These are phyloP conservation scores for Plenodomus lindquistii DNA, from an alignment of 2,329 filamentous ascomycete genomes.

Conservation along the genomic window DNA sequence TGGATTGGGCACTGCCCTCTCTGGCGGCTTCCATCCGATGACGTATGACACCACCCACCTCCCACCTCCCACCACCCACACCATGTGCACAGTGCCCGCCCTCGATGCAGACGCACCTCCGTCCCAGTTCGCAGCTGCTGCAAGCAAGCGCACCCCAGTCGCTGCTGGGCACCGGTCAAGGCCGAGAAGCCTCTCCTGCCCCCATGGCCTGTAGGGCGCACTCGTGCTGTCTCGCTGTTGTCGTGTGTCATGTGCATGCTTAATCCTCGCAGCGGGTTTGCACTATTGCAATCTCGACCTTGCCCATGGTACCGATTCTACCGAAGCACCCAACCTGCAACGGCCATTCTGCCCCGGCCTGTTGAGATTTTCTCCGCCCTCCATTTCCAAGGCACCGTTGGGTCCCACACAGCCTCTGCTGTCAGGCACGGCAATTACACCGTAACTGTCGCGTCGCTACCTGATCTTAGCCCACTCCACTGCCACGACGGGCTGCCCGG, in stretches of 20 bases:
- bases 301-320: no score
- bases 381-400: background rate
- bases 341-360: background rate
- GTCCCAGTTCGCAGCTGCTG: slow-evolving; percentile 14
- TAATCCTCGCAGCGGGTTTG: no score
- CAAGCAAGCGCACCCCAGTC: slow-evolving; percentile 2
- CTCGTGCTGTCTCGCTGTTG: no score
- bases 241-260: no score
- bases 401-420: slow-evolving; percentile 3
- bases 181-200: background rate
- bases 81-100: no score
- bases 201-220: no score
- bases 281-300: no score
- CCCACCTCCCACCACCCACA: no score
- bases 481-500: slow-evolving; percentile 11
- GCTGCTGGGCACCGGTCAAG: slow-evolving; percentile 3
- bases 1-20: slow-evolving; percentile 12
- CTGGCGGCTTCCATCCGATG: slow-evolving; percentile 11
- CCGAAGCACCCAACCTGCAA: slow-evolving; percentile 1
- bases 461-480: slow-evolving; percentile 12
- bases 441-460: no score
- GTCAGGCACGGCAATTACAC: slow-evolving; percentile 9
- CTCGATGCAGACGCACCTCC: slow-evolving; percentile 10
- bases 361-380: background rate
- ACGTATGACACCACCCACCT: slow-evolving; percentile 19